Evolutionary conservation across 805 yeast genomes (phyloP).

Genomic region (Kuraishia cidri): DNA sequence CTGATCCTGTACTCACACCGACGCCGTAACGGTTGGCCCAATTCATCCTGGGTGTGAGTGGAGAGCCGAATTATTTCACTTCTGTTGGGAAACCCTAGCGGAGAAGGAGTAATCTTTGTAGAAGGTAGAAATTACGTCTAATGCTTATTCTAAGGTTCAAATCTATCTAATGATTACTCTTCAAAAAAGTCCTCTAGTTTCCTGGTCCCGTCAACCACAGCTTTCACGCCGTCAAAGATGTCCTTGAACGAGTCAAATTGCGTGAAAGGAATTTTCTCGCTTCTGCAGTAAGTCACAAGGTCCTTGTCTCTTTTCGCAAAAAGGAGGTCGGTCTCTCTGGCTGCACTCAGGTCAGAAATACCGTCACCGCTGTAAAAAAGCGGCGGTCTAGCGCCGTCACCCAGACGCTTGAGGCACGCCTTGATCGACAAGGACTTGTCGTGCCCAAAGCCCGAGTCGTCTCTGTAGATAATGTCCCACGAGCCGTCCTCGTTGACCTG

Average conservation of each 20-base stretch:
- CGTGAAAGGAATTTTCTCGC: slow-evolving; percentile 74
- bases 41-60: too few species aligned
- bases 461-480: slow-evolving; percentile 84
- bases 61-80: too few species aligned
- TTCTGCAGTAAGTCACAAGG: slow-evolving; percentile 73
- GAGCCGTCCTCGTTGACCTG: slow-evolving; percentile 39
- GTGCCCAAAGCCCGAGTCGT: slow-evolving; percentile 87
- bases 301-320: slow-evolving; percentile 94
- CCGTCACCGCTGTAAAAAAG: slow-evolving; percentile 97
- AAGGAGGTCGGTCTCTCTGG: slow-evolving; percentile 85
- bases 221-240: slow-evolving; percentile 53
- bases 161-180: too few species aligned
- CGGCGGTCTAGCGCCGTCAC: slow-evolving; percentile 38
- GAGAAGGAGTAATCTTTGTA: too few species aligned
- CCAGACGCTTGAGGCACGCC: slow-evolving; percentile 26
- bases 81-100: too few species aligned
- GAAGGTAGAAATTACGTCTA: too few species aligned
- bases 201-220: slow-evolving; percentile 37
- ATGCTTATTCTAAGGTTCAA: too few species aligned
- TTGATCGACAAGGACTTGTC: slow-evolving; percentile 83
- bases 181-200: slow-evolving; percentile 5
- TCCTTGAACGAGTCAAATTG: slow-evolving; percentile 74
- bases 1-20: too few species aligned
- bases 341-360: slow-evolving; percentile 90
- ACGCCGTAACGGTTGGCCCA: too few species aligned